Evolutionary conservation across 495 filamentous ascomycete species (phyloP).

Genomic region (Cryomyces antarcticus): DNA sequence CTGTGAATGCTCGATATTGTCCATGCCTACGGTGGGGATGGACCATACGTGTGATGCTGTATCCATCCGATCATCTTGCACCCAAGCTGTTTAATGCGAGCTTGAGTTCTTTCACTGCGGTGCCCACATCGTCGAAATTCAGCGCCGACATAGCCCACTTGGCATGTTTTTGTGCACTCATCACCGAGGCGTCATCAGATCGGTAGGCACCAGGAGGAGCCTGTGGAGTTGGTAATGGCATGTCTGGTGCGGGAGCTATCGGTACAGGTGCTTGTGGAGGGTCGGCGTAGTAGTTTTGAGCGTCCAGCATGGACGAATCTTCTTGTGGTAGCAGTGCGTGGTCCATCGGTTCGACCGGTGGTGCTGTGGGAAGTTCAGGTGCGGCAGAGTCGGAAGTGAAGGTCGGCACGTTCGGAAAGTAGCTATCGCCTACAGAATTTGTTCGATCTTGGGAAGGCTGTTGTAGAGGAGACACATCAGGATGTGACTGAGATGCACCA

Average conservation of each 20-base stretch:
- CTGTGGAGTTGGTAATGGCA: constrained; percentile 1
- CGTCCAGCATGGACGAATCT: too few species aligned
- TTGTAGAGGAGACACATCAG: neutral
- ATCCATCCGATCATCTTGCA: constrained; percentile 16
- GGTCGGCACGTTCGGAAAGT: constrained; percentile 29
- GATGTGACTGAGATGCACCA: too few species aligned
- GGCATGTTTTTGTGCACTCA: constrained; percentile 79
- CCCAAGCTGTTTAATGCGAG: constrained; percentile 52
- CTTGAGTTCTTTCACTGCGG: constrained; percentile 69
- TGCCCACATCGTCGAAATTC: constrained; percentile 88
- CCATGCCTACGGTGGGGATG: too few species aligned
- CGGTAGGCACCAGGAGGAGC: constrained; percentile 5
- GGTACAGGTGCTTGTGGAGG: neutral
- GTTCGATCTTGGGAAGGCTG: constrained; percentile 2
- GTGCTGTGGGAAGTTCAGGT: constrained; percentile 6
- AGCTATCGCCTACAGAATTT: constrained; percentile 28
- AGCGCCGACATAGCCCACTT: constrained; percentile 93
- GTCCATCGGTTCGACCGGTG: neutral
- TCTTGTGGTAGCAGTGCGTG: neutral
- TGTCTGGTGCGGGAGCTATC: neutral
- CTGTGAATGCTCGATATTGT: too few species aligned
- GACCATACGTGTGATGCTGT: too few species aligned
- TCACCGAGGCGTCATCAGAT: constrained; percentile 54
- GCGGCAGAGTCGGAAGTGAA: constrained; percentile 15
- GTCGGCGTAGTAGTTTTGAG: too few species aligned